Percentiles rank a stretch among this genome's conserved stretches.
phyloP scores from a whole-genome alignment of 306 rosid genomes.

The Benincasa hispida region DNA sequence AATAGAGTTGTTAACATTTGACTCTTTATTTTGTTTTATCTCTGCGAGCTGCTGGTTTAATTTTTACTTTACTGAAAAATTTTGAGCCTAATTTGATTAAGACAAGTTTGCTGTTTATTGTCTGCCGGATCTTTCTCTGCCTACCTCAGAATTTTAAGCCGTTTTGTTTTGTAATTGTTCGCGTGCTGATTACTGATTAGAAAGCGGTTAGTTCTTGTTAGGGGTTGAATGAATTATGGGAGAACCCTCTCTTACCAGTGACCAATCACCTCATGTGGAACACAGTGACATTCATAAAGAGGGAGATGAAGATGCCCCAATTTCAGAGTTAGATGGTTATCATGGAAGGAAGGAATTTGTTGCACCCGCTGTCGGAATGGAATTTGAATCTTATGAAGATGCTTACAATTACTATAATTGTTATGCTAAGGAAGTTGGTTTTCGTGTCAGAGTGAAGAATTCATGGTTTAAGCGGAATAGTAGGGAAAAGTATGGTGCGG shows the following conservation, averaged over 20 bases:
- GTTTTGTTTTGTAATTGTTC: not conserved
- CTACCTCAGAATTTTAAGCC: not conserved
- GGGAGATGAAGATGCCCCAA: slow-evolving; percentile 18
- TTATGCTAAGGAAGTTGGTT: slow-evolving; percentile 88
- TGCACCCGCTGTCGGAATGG: slow-evolving; percentile 87
- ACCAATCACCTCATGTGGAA: slow-evolving; percentile 38
- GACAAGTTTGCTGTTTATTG: not conserved
- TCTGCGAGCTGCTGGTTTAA: not conserved
- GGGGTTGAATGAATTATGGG: slow-evolving; percentile 45
- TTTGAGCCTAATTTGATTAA: not conserved
- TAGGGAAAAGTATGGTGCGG: slow-evolving; percentile 90
- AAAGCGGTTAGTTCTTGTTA: not conserved
- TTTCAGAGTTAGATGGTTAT: slow-evolving; percentile 39
- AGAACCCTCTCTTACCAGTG: slow-evolving; percentile 31
- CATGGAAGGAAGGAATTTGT: slow-evolving; percentile 57
- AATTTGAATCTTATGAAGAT: slow-evolving; percentile 87
- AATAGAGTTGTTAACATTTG: not conserved
- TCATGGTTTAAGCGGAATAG: slow-evolving; percentile 95
- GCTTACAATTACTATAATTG: slow-evolving; percentile 86
- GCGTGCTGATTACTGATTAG: not conserved
- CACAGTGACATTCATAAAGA: slow-evolving; percentile 41
- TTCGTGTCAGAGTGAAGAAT: slow-evolving; percentile 87
- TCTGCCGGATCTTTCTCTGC: not conserved
- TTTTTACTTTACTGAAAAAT: not conserved
- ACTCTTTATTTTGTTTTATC: not conserved